Conservation (phyloP, 306 rosid species). For the Corylus americana region DNA sequence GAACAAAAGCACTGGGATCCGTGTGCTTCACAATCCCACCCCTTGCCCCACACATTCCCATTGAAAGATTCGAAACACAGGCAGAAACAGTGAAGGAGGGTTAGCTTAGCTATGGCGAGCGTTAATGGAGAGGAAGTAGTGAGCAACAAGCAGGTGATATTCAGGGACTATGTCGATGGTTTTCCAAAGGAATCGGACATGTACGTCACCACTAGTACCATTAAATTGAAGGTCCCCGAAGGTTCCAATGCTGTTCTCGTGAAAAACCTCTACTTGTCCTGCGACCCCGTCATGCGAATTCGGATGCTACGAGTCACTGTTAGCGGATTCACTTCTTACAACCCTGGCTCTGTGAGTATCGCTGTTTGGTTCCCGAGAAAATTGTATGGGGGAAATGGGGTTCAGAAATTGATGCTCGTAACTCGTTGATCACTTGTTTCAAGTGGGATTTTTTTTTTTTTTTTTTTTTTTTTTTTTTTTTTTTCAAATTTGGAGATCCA, state of each 20-base stretch:
- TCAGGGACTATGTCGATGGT: slow-evolving; percentile 32
- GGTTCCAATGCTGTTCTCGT: slow-evolving; percentile 47
- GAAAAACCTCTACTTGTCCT: slow-evolving; percentile 59
- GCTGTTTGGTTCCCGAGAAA: background rate
- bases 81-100: background rate
- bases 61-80: too few relatives aligned
- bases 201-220: slow-evolving; percentile 31
- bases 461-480: too few relatives aligned
- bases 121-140: background rate
- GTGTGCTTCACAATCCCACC: too few relatives aligned
- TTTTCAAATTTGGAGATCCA: background rate
- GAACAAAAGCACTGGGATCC: too few relatives aligned
- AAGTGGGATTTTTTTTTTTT: too few relatives aligned
- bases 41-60: too few relatives aligned
- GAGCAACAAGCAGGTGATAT: slow-evolving; percentile 47
- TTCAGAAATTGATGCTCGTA: too few relatives aligned
- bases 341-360: slow-evolving; percentile 46
- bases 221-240: slow-evolving; percentile 35
- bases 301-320: slow-evolving; percentile 17
- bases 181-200: slow-evolving; percentile 45
- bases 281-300: slow-evolving; percentile 60
- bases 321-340: slow-evolving; percentile 11
- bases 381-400: background rate
- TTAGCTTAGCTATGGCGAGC: background rate
- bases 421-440: background rate